phyloP scores from a whole-genome alignment of 2,329 filamentous ascomycete genomes.

The Metarhizium guizhouense region DNA sequence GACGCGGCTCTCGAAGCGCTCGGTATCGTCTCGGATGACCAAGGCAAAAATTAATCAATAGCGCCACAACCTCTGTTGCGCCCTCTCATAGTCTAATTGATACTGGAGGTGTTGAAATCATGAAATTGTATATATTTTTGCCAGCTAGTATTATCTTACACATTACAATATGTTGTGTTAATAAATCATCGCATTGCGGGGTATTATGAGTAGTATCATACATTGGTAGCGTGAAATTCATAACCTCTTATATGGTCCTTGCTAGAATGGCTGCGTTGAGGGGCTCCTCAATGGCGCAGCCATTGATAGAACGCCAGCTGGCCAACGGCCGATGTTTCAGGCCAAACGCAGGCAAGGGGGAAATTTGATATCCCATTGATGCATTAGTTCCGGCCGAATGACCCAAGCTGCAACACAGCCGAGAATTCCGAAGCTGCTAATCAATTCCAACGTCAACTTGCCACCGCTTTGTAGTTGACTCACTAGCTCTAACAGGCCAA shows the following conservation, averaged over 20 bases:
- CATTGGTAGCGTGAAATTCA: neutral
- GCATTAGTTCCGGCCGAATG: slow-evolving; percentile 16
- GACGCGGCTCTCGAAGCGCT: slow-evolving; percentile 18
- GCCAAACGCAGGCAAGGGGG: neutral
- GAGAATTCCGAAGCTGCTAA: slow-evolving; percentile 65
- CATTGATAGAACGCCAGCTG: neutral
- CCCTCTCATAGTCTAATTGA: too few species aligned
- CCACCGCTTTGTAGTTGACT: slow-evolving; percentile 56
- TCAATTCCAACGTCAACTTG: slow-evolving; percentile 60
- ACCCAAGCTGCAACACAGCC: slow-evolving; percentile 64
- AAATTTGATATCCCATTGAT: slow-evolving; percentile 7
- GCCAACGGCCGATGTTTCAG: neutral
- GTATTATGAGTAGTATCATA: neutral
- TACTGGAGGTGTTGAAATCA: too few species aligned
- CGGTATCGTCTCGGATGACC: slow-evolving; percentile 6
- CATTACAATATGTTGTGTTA: neutral
- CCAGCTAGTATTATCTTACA: neutral
- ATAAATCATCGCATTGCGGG: neutral
- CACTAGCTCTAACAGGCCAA: slow-evolving; percentile 65
- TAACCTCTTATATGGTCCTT: neutral
- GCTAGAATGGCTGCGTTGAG: neutral
- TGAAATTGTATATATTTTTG: too few species aligned
- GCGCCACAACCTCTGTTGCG: too few species aligned
- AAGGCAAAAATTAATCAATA: neutral
- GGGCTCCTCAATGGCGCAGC: neutral